A percentile compares a stretch with the other conserved stretches of the same genome.
phyloP scores from a whole-genome alignment of 768 basidiomycete genomes.

The Boletales sp. region DNA sequence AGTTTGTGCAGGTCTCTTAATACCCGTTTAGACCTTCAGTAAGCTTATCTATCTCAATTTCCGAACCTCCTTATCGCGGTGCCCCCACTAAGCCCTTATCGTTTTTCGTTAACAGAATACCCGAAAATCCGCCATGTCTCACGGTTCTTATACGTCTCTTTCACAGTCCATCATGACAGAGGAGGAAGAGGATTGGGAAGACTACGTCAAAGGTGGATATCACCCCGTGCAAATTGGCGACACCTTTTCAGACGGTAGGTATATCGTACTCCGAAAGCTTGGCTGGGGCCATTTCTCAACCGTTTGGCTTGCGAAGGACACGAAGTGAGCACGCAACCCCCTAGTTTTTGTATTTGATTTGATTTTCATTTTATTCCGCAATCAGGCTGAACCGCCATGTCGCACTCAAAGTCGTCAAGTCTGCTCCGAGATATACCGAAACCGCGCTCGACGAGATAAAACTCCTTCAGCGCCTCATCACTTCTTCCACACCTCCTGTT shows the following conservation, averaged over 20 bases:
- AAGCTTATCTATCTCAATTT: slow-evolving; percentile 30
- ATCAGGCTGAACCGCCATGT: slow-evolving; percentile 91
- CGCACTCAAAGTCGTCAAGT: slow-evolving; percentile 98
- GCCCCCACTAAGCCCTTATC: slow-evolving; percentile 25
- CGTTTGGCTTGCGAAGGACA: slow-evolving; percentile 85
- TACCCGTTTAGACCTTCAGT: slow-evolving; percentile 28
- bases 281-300: slow-evolving; percentile 96
- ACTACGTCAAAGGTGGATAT: slow-evolving; percentile 79
- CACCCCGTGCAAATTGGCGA: slow-evolving; percentile 96
- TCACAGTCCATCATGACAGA: slow-evolving; percentile 80
- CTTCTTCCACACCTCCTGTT: slow-evolving; percentile 61
- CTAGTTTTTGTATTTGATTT: slow-evolving; percentile 2
- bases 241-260: slow-evolving; percentile 80
- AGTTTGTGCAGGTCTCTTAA: slow-evolving; percentile 2
- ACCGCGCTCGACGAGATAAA: slow-evolving; percentile 99
- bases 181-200: slow-evolving; percentile 93
- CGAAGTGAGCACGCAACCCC: slow-evolving; percentile 51
- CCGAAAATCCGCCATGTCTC: slow-evolving; percentile 50
- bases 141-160: slow-evolving; percentile 71
- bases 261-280: slow-evolving; percentile 89
- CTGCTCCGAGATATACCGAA: slow-evolving; percentile 94
- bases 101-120: slow-evolving; percentile 34
- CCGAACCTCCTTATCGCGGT: slow-evolving; percentile 29
- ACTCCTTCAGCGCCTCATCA: slow-evolving; percentile 91
- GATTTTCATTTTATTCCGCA: slow-evolving; percentile 14